Base-by-base conservation (phyloP, 148 eudicot species). In the Selenicereus undatus region DNA sequence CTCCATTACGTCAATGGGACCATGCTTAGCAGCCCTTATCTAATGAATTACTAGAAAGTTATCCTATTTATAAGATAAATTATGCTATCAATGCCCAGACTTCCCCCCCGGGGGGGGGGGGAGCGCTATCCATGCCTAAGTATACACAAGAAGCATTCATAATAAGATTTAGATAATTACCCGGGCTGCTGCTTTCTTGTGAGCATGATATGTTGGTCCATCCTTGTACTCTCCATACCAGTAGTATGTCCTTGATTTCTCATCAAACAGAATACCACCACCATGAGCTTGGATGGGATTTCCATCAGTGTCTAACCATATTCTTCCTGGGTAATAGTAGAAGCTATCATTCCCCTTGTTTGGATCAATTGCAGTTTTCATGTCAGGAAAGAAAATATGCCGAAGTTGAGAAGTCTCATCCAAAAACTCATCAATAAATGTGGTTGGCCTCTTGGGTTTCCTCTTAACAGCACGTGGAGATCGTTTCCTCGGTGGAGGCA, bases 191-290 rank as follows among this genome's bases (percentile, higher is more conserved):
- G 90, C 99, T 64, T 86, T 89, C 79, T 92, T 91, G 87, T 94
- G 95, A 78, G 94, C 93, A 80, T 86, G 97, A 86, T 94, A 96
- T 75, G 99, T 96, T 76, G 98, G 98, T 14, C 99, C 99, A 83
- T 96, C 98, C 87, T 96, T 96, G 83, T 91, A 91, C 82, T 96
- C 99, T 76, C 99, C 99, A 80, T 96, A 96, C 99, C 99, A 96
- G 81, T 89, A 96, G 84, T 92, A 94, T 17, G 88, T 91, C 79
- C 81, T 87, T 11, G 86, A 84, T 77, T 78, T 84, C 83, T 88
- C 90, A 79, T 96, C 95, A 85, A 89, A 96, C 2, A 96, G 71
- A 80, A 94, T 90, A 71, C 99, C 99, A 83, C 99, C 99, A 75
- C 99, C 99, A 81, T 96, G 99, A 84, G 97, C 99, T 89, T 96